Conservation (phyloP, 2,329 filamentous ascomycete species). For the Trichoderma koningiopsis region DNA sequence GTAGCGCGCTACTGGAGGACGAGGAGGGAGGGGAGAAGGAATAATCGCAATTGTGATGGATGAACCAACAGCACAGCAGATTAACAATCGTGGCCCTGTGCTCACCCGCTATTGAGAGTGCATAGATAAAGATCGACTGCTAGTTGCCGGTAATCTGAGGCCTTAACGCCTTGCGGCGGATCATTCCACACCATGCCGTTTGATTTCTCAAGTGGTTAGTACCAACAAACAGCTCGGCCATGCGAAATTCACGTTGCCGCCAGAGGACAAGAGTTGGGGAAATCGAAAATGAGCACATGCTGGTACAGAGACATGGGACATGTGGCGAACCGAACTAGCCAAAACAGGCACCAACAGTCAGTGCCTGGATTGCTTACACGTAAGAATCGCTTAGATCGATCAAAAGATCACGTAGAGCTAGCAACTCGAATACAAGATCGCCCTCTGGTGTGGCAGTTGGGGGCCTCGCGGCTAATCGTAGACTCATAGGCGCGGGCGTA, state of each 20-base stretch:
- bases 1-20: not conserved
- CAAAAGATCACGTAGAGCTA: not conserved
- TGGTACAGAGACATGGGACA: not conserved
- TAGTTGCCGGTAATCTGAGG: constrained; percentile 29
- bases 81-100: not conserved
- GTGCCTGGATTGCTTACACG: constrained; percentile 35
- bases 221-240: not conserved
- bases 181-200: not conserved
- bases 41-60: not conserved
- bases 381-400: not conserved
- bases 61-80: not conserved
- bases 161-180: constrained; percentile 29
- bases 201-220: constrained; percentile 19
- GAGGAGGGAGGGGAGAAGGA: not conserved
- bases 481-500: constrained; percentile 30
- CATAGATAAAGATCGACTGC: not conserved
- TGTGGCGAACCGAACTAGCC: not conserved
- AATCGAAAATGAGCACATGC: not conserved
- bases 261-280: not conserved
- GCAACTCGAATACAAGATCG: not conserved
- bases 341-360: constrained; percentile 35
- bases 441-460: constrained; percentile 10
- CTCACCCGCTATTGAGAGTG: not conserved
- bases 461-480: constrained; percentile 21
- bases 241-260: not conserved